phyloP scores from a whole-genome alignment of 1,284 basidiomycete species.

The Entoloma clypeatum region DNA sequence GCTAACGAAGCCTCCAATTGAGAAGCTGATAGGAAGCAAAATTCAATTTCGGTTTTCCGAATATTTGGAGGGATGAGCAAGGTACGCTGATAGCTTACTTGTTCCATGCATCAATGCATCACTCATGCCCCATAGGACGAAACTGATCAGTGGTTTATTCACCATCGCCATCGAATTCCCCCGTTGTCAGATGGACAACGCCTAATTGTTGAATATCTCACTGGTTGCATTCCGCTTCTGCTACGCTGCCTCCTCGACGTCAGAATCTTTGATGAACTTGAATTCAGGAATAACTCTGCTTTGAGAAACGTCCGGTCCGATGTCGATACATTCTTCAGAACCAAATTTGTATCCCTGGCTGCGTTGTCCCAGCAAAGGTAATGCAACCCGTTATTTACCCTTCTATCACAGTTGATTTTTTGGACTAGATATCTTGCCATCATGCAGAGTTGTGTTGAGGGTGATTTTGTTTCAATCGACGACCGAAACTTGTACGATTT shows the following conservation, averaged over 20 bases:
- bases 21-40: no score
- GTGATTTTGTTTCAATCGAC: background rate
- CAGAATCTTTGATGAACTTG: background rate
- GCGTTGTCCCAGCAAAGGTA: background rate
- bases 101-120: no score
- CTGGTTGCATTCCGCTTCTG: no score
- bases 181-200: background rate
- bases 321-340: background rate
- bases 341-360: background rate
- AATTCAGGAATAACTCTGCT: background rate
- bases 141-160: no score
- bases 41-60: slow-evolving; percentile 5
- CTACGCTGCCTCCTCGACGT: no score
- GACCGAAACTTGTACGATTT: background rate
- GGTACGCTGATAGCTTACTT: no score
- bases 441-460: background rate
- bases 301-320: background rate
- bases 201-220: background rate
- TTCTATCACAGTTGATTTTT: background rate
- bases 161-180: no score
- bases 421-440: background rate
- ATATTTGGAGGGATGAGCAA: slow-evolving; percentile 2
- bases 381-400: background rate
- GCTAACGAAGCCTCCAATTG: slow-evolving; percentile 13
- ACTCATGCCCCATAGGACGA: no score